Conservation (phyloP, 768 basidiomycete species). For the Amanita exitialis region DNA sequence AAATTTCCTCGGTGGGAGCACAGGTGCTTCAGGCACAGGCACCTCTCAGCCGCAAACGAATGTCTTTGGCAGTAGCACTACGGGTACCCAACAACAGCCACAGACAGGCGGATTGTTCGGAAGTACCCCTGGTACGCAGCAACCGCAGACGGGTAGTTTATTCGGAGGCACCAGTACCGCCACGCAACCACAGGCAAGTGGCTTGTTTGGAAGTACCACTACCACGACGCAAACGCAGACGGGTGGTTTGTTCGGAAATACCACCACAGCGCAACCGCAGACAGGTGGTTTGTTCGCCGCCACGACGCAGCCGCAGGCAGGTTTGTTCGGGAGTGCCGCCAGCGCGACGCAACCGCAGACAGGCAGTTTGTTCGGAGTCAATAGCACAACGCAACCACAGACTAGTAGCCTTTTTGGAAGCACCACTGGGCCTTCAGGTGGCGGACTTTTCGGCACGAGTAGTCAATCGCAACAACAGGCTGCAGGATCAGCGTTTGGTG, state of each 20-base stretch:
- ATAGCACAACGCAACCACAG: conserved; percentile 1
- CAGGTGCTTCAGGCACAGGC: too few species aligned
- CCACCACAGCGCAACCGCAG: conserved; percentile 6
- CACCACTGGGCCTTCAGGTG: conserved; percentile 11
- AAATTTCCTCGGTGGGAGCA: not conserved
- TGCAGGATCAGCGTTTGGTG: conserved; percentile 19
- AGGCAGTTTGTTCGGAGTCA: conserved; percentile 9
- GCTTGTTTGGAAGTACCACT: conserved; percentile 18
- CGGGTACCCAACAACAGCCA: not conserved
- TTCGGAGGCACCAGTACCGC: conserved; percentile 7
- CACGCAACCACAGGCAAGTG: not conserved
- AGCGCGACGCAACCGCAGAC: conserved; percentile 6
- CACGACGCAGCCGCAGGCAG: conserved; percentile 7
- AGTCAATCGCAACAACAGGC: conserved; percentile 22
- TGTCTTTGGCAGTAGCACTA: not conserved
- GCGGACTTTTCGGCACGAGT: conserved; percentile 7
- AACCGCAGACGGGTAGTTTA: conserved; percentile 10
- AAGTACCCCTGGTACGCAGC: not conserved
- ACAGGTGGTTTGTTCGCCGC: conserved; percentile 10
- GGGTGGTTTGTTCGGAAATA: not conserved
- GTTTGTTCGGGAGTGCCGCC: not conserved
- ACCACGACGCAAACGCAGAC: conserved; percentile 8
- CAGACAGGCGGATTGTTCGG: conserved; percentile 13
- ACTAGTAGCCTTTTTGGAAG: conserved; percentile 10
- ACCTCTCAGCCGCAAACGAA: not conserved